Percentiles rank a stretch among this genome's conserved stretches.
Evolutionary conservation across 148 eudicot species (phyloP).

Genomic region (Spergularia bocconei): DNA sequence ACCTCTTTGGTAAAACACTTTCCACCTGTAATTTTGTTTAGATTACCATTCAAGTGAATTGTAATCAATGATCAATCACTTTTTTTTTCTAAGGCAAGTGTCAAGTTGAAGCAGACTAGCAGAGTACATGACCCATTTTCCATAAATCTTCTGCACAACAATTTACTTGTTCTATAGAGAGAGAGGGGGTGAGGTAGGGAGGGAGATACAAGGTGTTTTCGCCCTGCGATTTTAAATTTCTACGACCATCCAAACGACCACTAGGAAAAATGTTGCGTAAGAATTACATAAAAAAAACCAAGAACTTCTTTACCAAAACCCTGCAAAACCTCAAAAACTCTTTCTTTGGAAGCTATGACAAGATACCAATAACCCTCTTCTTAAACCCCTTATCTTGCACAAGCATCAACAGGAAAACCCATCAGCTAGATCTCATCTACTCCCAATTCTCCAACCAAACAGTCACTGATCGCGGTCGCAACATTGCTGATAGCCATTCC

Average conservation of each 20-base stretch:
- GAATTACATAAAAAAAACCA: conserved; percentile 48
- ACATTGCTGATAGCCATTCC: not conserved
- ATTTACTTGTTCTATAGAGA: not conserved
- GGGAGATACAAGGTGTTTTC: too few species aligned
- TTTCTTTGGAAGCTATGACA: conserved; percentile 37
- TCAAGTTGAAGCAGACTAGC: too few species aligned
- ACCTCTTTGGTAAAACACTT: too few species aligned
- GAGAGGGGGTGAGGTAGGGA: not conserved
- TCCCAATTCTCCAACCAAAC: conserved; percentile 29
- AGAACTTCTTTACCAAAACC: conserved; percentile 45
- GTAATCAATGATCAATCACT: too few species aligned
- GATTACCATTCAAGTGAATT: too few species aligned
- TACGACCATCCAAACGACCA: not conserved
- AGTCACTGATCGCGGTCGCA: conserved; percentile 20
- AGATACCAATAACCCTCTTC: conserved; percentile 36
- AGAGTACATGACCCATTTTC: not conserved
- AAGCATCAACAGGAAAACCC: conserved; percentile 27
- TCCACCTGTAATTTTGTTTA: too few species aligned
- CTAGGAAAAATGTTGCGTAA: conserved; percentile 48
- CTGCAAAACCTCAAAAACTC: conserved; percentile 45
- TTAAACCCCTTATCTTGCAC: conserved; percentile 35
- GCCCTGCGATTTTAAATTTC: too few species aligned
- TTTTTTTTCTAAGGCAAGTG: too few species aligned
- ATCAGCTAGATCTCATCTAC: conserved; percentile 36
- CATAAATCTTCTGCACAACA: not conserved